These are phyloP conservation scores for Zygosaccharomyces sapae DNA, from an alignment of 1,139 yeast genomes.

Conservation along the genomic window DNA sequence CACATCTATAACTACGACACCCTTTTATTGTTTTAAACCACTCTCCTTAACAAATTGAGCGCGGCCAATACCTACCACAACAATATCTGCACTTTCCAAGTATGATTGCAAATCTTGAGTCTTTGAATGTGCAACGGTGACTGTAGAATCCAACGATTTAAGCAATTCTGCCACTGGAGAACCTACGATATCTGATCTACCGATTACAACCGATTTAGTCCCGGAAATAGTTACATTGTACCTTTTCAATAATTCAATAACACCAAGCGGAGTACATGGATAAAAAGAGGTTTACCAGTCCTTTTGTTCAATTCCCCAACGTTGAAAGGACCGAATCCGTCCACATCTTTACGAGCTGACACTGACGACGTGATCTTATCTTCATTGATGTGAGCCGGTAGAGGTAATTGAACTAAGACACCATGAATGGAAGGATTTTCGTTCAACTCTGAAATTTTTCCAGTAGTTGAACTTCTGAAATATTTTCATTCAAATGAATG, in stretches of 20 bases:
- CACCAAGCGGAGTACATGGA: conserved; percentile 97
- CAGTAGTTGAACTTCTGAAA: conserved; percentile 57
- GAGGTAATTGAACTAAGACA: conserved; percentile 83
- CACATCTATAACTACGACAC: conserved; percentile 87
- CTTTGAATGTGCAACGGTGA: conserved; percentile 64
- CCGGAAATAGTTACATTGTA: conserved; percentile 66
- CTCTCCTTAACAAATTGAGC: conserved; percentile 75
- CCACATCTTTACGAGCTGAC: conserved; percentile 79
- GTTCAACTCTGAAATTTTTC: conserved; percentile 58
- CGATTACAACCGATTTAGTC: conserved; percentile 83
- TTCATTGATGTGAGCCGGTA: conserved; percentile 81
- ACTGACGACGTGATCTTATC: conserved; percentile 74
- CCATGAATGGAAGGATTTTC: conserved; percentile 73
- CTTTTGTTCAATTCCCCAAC: conserved; percentile 90
- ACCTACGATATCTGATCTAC: conserved; percentile 96
- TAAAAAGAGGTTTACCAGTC: conserved; percentile 81
- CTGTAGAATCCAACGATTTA: conserved; percentile 77
- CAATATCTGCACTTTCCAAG: conserved; percentile 76
- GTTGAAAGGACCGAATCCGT: conserved; percentile 88
- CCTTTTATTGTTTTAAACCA: conserved; percentile 65
- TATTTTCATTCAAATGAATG: conserved; percentile 53
- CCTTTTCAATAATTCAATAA: conserved; percentile 67
- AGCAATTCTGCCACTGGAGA: conserved; percentile 83
- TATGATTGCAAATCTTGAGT: conserved; percentile 60
- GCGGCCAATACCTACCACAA: conserved; percentile 86